These are phyloP conservation scores for Geotrichum candidum DNA, from an alignment of 1,139 yeast species.

Conservation along the genomic window DNA sequence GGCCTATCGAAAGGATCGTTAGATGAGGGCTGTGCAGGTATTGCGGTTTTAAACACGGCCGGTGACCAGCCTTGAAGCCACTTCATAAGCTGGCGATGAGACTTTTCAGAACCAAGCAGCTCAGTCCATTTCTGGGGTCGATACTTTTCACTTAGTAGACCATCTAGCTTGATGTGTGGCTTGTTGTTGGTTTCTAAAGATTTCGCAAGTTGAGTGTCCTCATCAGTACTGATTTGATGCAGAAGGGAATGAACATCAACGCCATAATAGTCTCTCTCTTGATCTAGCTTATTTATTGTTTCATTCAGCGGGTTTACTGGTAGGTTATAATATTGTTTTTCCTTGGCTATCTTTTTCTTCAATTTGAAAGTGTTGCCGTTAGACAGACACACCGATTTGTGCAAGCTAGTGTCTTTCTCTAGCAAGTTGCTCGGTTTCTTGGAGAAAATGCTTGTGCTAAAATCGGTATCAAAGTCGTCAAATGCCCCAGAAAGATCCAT, in stretches of 20 bases:
- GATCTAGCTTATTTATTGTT: not conserved
- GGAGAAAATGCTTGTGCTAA: conserved; percentile 8
- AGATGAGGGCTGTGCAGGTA: conserved; percentile 7
- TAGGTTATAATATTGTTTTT: not conserved
- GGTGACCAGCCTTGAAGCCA: conserved; percentile 84
- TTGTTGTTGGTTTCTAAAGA: not conserved
- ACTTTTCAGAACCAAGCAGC: conserved; percentile 72
- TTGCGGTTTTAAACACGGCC: conserved; percentile 43
- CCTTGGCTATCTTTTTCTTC: conserved; percentile 5
- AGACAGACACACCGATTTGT: conserved; percentile 11
- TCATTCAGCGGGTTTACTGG: not conserved
- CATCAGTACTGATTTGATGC: not conserved
- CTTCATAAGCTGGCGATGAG: conserved; percentile 60
- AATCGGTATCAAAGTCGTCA: conserved; percentile 9
- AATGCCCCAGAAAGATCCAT: not conserved
- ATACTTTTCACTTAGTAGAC: conserved; percentile 54
- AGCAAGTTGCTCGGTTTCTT: not conserved
- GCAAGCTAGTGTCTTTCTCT: not conserved
- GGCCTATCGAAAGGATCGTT: conserved; percentile 67
- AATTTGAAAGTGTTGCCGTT: conserved; percentile 13
- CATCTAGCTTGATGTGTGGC: not conserved
- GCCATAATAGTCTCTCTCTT: conserved; percentile 28
- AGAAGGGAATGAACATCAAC: conserved; percentile 30
- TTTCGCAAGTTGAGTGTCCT: not conserved
- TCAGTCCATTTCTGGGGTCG: conserved; percentile 70